Conservation (phyloP, 1,284 basidiomycete species). For the Cryptococcus hybrid region DNA sequence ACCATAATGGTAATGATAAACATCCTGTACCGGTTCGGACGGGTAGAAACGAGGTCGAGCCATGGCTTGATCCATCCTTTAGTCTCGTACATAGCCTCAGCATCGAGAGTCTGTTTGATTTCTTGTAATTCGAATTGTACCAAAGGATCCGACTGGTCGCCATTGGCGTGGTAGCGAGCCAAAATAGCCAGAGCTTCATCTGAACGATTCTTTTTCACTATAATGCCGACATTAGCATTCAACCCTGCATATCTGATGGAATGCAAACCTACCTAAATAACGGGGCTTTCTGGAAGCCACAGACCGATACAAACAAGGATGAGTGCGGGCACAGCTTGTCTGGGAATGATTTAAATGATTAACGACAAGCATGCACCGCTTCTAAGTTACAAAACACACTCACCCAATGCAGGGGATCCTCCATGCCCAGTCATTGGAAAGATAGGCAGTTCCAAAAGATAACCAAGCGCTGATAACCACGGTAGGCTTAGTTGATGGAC, state of each 20-base stretch:
- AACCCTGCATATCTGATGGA: conserved; percentile 37
- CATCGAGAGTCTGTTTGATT: conserved; percentile 64
- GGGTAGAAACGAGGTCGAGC: too few relatives aligned
- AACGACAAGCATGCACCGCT: background rate
- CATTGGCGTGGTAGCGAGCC: conserved; percentile 69
- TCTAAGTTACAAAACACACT: too few relatives aligned
- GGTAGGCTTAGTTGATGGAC: too few relatives aligned
- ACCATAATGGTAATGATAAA: too few relatives aligned
- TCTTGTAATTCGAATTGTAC: conserved; percentile 71
- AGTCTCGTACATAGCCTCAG: too few relatives aligned
- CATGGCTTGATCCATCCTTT: too few relatives aligned
- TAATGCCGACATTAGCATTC: too few relatives aligned
- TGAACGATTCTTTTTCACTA: background rate
- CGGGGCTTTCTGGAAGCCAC: conserved; percentile 27
- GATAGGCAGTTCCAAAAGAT: too few relatives aligned
- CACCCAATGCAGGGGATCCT: too few relatives aligned
- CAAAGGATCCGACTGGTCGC: conserved; percentile 60
- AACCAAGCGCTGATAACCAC: too few relatives aligned
- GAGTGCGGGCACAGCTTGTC: conserved; percentile 13
- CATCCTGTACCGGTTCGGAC: too few relatives aligned
- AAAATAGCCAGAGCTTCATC: conserved; percentile 68
- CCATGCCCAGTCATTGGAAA: too few relatives aligned
- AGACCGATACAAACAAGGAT: conserved; percentile 15
- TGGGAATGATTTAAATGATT: conserved; percentile 10
- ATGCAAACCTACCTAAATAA: conserved; percentile 9